Evolutionary conservation across 306 rosid genomes (phyloP).

Genomic region (Pyrus communis): DNA sequence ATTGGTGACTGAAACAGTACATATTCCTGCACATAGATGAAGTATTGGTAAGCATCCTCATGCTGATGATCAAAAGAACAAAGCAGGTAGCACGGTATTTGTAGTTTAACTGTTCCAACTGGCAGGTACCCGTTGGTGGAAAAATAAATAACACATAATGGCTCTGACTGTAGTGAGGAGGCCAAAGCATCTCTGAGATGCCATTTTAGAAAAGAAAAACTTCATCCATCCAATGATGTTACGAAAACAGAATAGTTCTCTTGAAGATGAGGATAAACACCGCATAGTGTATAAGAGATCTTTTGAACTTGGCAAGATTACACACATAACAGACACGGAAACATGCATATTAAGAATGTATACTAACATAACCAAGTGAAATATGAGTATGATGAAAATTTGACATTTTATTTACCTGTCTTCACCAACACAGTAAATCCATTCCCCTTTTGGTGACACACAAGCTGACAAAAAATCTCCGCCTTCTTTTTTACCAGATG

Average conservation of each 20-base stretch:
- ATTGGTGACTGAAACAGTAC: conserved; percentile 93
- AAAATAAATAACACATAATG: background rate
- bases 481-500: conserved; percentile 98
- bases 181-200: background rate
- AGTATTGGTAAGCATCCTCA: background rate
- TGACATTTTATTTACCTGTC: conserved; percentile 49
- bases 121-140: background rate
- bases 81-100: background rate
- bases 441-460: conserved; percentile 96
- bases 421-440: conserved; percentile 99
- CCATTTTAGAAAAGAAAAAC: background rate
- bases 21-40: conserved; percentile 56
- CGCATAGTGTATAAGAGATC: background rate
- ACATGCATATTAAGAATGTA: background rate
- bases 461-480: conserved; percentile 95
- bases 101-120: background rate
- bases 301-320: background rate
- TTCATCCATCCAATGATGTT: background rate
- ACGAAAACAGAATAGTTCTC: no score
- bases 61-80: background rate
- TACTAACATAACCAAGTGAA: background rate
- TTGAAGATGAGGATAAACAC: background rate
- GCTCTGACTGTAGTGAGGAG: background rate
- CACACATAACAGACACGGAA: background rate
- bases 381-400: background rate